phyloP scores from a whole-genome alignment of 768 basidiomycete genomes.

The Asterophora parasitica region DNA sequence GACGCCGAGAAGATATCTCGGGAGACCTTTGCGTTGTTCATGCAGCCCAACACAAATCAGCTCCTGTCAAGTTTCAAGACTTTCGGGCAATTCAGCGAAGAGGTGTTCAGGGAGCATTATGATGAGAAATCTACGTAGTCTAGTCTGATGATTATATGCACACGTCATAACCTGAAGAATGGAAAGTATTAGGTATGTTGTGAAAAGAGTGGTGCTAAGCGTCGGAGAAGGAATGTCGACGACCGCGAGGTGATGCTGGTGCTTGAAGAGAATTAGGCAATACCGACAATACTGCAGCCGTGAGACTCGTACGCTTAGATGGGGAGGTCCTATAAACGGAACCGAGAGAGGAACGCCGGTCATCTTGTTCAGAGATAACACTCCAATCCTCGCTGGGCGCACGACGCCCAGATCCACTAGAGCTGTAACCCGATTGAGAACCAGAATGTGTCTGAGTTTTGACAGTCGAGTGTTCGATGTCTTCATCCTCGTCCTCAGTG shows the following conservation, averaged over 20 bases:
- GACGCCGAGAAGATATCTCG: conserved; percentile 53
- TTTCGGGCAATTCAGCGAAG: conserved; percentile 88
- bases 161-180: conserved; percentile 18
- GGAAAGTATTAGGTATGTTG: background rate
- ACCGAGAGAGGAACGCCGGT: conserved; percentile 48
- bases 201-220: conserved; percentile 14
- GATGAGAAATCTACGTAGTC: conserved; percentile 21
- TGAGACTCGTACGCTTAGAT: conserved; percentile 59
- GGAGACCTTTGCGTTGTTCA: conserved; percentile 87
- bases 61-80: conserved; percentile 64
- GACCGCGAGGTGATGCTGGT: conserved; percentile 36
- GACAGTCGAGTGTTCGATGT: conserved; percentile 34
- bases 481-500: conserved; percentile 27
- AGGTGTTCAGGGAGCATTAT: conserved; percentile 64
- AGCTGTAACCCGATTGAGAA: conserved; percentile 49
- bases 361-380: conserved; percentile 76
- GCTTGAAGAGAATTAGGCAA: conserved; percentile 47
- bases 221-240: conserved; percentile 34
- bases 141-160: conserved; percentile 13
- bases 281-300: conserved; percentile 57
- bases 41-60: conserved; percentile 85
- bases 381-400: conserved; percentile 83
- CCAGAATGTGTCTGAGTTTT: conserved; percentile 26
- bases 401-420: conserved; percentile 47
- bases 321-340: conserved; percentile 36